These are phyloP conservation scores for Colletotrichum magnum DNA, from an alignment of 2,329 filamentous ascomycete species.

Conservation along the genomic window DNA sequence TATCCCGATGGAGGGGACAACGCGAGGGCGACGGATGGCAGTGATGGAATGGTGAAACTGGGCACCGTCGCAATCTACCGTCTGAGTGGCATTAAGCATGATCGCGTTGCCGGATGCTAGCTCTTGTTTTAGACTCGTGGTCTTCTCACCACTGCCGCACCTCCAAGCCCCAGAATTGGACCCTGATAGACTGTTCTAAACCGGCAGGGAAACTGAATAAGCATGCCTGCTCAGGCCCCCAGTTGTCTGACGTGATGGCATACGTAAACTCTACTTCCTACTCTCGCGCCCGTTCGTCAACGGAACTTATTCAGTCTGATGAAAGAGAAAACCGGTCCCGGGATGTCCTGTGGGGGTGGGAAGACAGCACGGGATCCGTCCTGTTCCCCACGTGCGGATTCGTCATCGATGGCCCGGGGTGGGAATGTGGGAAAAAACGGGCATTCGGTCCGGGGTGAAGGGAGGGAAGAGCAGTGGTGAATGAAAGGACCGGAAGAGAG, in stretches of 20 bases:
- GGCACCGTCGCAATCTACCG: constrained; percentile 3
- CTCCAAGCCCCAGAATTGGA: constrained; percentile 2
- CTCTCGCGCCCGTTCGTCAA: not conserved
- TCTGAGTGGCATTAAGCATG: constrained; percentile 25
- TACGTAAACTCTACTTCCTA: not conserved
- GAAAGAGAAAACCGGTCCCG: not conserved
- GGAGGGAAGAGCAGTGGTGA: not conserved
- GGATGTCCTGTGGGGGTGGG: constrained; percentile 3
- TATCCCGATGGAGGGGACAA: not conserved
- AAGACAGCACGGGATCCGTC: not conserved
- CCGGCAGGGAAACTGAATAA: not conserved
- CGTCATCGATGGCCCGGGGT: constrained; percentile 3
- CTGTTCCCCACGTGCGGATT: constrained; percentile 12
- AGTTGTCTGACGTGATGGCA: constrained; percentile 12
- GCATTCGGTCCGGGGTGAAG: not conserved
- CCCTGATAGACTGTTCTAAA: not conserved
- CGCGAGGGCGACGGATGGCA: not conserved
- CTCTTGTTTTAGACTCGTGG: constrained; percentile 1
- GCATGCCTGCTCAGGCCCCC: constrained; percentile 1
- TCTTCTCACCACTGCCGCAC: not conserved
- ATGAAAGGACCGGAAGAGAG: not conserved
- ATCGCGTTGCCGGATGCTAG: constrained; percentile 8
- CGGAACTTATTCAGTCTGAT: constrained; percentile 1
- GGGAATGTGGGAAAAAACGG: constrained; percentile 15
- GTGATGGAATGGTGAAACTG: not conserved